A percentile compares a stretch with the other conserved stretches of the same genome.
Evolutionary conservation across 306 rosid genomes (phyloP).

Genomic region (Chamaecrista fasciculata): DNA sequence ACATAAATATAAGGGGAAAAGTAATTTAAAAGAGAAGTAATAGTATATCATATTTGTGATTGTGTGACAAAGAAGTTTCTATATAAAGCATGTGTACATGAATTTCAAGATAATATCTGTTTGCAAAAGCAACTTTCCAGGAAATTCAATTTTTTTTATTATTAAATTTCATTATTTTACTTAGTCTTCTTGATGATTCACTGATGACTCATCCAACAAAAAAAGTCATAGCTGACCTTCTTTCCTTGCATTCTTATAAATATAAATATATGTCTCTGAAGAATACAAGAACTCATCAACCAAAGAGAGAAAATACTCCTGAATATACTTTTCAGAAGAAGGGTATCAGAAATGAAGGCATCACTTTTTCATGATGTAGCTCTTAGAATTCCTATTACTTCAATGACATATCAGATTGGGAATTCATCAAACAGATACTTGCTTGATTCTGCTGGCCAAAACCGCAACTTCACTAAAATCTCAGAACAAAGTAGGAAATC

Average conservation of each 20-base stretch:
- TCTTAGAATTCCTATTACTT: conserved; percentile 34
- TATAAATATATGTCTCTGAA: background rate
- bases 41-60: background rate
- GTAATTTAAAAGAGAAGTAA: background rate
- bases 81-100: background rate
- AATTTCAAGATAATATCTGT: conserved; percentile 14
- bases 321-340: background rate
- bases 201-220: conserved; percentile 34
- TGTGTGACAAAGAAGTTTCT: too few species aligned
- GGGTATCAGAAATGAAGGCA: conserved; percentile 30
- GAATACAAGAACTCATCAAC: conserved; percentile 7
- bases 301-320: conserved; percentile 1
- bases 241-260: conserved; percentile 11
- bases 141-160: background rate
- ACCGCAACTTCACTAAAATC: background rate
- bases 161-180: conserved; percentile 20
- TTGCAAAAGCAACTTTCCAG: conserved; percentile 34
- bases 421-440: conserved; percentile 11
- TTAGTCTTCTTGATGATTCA: conserved; percentile 31
- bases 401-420: conserved; percentile 18
- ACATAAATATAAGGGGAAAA: background rate
- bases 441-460: conserved; percentile 18
- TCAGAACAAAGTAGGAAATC: conserved; percentile 26
- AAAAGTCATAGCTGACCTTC: conserved; percentile 8
- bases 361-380: conserved; percentile 41